Base-by-base conservation (phyloP, 768 basidiomycete genomes). In the Naganishia vishniacii region DNA sequence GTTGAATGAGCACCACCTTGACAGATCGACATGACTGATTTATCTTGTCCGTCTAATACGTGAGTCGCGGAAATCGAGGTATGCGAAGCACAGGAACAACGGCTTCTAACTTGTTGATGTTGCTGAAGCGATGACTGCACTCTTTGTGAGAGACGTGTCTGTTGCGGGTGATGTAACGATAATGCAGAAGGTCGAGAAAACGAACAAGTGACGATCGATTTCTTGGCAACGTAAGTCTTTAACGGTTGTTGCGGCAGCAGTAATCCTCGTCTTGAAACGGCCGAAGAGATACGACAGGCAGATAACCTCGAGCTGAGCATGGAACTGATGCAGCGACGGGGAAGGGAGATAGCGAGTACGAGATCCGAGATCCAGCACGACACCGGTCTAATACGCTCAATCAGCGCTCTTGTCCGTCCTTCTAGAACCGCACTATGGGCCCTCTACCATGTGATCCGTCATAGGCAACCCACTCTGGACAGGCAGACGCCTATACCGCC, bases 241-340 rank as follows among this genome's bases (percentile, higher is more conserved):
- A n/a, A n/a, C n/a, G n/a, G n/a, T n/a, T 40, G 53, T n/a, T 37
- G 32, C 8, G 53, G 34, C 23, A 23, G 32, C 20, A 40, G 34
- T 11, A 56, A 18, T 40, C 32, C n/a, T n/a, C n/a, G n/a, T 26
- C 20, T 34, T 40, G 23, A 23, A 40, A n/a, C 53, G 37, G 53
- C 34, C 53, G 53, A 56, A 20, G 8, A 37, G 53, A 56, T 40
- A 56, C 53, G 53, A 56, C 53, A 40, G 20, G 53, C 53, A 37
- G 53, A 40, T 56, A 56, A 4, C 40, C 53, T 56, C 53, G 53
- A 56, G 53, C 53, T 90, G 82, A 92, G 84, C 68, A 88, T 53
- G 32, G 53, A 41, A 15, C 31, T 29, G 20, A 26, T 20, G 49
- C 29, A 49, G 6, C 29, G 49, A 32, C 8, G 49, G 11, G 20